phyloP scores from a whole-genome alignment of 176 grass and related monocot genomes.

The Musa itinerans region DNA sequence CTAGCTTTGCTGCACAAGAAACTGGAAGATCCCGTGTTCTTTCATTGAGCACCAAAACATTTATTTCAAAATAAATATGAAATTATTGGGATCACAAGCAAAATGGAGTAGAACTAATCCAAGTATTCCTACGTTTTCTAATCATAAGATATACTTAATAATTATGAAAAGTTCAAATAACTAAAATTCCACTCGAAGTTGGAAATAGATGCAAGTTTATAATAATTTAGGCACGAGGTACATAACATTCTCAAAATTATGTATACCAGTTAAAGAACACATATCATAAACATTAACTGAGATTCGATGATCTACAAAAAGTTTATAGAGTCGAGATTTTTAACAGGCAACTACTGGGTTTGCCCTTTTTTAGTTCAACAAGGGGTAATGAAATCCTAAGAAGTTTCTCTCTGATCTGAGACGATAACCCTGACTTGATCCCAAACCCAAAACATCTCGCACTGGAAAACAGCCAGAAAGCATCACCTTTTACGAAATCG shows the following conservation, averaged over 20 bases:
- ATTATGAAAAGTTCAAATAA: background rate
- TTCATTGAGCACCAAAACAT: too few relatives aligned
- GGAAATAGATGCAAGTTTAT: too few relatives aligned
- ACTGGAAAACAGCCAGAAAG: background rate
- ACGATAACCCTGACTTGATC: background rate
- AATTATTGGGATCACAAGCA: background rate
- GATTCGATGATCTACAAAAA: too few relatives aligned
- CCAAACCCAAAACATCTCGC: background rate
- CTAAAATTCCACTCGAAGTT: background rate
- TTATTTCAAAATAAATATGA: too few relatives aligned
- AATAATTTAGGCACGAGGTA: too few relatives aligned
- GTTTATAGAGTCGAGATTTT: too few relatives aligned
- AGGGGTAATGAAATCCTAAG: background rate
- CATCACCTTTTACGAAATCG: background rate
- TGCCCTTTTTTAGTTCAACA: background rate
- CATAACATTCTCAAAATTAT: too few relatives aligned
- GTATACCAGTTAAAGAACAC: too few relatives aligned
- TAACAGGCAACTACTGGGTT: background rate
- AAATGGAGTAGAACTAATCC: background rate
- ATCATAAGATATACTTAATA: background rate
- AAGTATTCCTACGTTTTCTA: background rate
- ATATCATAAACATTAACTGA: background rate
- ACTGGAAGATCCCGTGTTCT: too few relatives aligned
- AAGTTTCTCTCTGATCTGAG: background rate
- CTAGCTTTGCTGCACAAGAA: too few relatives aligned